Evolutionary conservation across 1,284 basidiomycete species (phyloP), one percentile per base, ranked within the genome.

Genomic region (Ustilago bromivora): DNA sequence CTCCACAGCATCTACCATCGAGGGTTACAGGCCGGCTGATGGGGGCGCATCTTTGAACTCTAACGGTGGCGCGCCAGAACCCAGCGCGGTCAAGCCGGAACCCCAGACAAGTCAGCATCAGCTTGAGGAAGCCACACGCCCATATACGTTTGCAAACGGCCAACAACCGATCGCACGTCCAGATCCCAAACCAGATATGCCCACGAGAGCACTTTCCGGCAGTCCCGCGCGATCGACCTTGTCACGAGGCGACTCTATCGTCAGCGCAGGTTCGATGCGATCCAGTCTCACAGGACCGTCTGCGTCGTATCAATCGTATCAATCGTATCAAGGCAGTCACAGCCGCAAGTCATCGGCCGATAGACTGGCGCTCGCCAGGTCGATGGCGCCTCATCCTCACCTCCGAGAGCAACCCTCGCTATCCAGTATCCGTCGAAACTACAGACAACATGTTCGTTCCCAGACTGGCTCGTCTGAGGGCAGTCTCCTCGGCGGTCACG

Each of bases 381-480:
- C 62, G 13, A 60, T 65, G 58, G 71, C 71, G 7, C 66, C 71
- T n/a, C 71, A 69, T 53, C 65, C 71, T 4, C 47, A 34, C 51
- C 28, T 74, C 40, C 63, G 67, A 36, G 74, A 76, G 28, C 74
- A 71, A 43, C 66, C 66, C 17, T 72, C 75, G 19, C 70, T 77
- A 12, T 72, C 70, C 2, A 72, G 66, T 34, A 43, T 77, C 0
- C 69, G 70, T n/a, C 66, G 63, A 28, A 66, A 77, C 55, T 77
- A 67, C 43, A 57, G 63, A 19, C 70, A 66, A 23, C 75, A 77
- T 60, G 62, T 40, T 38, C 69, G 75, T 40, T 72, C 69, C 32
- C 38, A 31, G 1, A 77, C 75, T 13, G 66, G 61, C 41, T 77
- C 75, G 15, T 73, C 75, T 3, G 72, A 75, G 32, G 67, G 72